Base-by-base conservation (phyloP, 345 rosid genomes). In the Citrus trifoliata region DNA sequence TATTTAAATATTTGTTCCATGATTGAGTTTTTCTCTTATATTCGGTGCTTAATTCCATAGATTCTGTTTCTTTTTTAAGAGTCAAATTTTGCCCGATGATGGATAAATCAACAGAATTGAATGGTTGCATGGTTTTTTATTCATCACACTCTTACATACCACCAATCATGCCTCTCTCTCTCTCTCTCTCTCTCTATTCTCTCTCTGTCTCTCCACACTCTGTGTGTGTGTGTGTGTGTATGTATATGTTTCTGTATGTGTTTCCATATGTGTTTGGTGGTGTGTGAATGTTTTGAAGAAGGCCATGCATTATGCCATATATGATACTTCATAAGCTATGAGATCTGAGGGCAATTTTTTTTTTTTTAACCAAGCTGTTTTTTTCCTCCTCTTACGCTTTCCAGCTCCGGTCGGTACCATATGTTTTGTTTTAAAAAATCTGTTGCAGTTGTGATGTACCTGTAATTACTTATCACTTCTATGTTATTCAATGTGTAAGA, bases 331-430 rank as follows among this genome's bases (percentile, higher is more conserved):
- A 0, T 46, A 64, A 63, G 71, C 78, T 75, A 48, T 64, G 78
- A 75, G 78, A 75, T 75, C 78, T 75, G 78, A 75, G 78, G 78
- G 78, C 78, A 46, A 32, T 32, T 32, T 32, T 28, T 63, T 75
- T n/a, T 32, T 16, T 27, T 38, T 38, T 2, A 59, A 7, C 4
- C 7, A 3, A 27, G 8, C 2, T 7, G 4, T 18, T 28, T 48
- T 48, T 19, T 48, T 1, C 1, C 4, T 16, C 0, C 2, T 7
- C 28, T 6, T 18, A 22, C 4, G 51, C 16, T 70, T 48, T 8
- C 13, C 5, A 7, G 5, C 7, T 46, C 32, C 7, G 1, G 10
- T 25, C 9, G 6, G 4, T 16, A 27, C 35, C 7, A 25, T 14
- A 2, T 25, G 28, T 48, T 70, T 42, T 46, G 3, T 69, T 14